Conservation (phyloP, 2,329 filamentous ascomycete species). For the Verticillium nonalfalfae region DNA sequence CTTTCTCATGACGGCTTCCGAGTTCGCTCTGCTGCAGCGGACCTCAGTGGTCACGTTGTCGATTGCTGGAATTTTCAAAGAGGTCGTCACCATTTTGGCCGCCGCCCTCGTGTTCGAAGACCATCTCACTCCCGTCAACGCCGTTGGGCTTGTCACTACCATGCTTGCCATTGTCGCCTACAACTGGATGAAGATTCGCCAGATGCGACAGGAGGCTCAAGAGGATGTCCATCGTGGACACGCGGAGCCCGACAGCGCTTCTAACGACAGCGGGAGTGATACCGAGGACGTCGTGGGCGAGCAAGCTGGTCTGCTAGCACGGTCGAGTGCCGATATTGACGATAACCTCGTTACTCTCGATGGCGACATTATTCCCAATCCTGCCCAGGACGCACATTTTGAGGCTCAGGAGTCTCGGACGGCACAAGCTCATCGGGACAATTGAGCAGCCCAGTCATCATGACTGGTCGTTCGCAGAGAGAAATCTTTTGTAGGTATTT, state of each 20-base stretch:
- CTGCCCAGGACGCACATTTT: conserved; percentile 14
- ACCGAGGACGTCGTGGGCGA: conserved; percentile 35
- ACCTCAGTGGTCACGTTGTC: conserved; percentile 94
- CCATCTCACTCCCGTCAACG: conserved; percentile 77
- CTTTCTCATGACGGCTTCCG: conserved; percentile 93
- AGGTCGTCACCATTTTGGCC: conserved; percentile 90
- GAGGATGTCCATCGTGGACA: conserved; percentile 38
- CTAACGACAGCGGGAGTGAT: conserved; percentile 32
- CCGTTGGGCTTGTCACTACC: conserved; percentile 81
- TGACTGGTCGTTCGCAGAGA: background rate
- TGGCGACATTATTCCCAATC: conserved; percentile 30
- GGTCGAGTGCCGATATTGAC: conserved; percentile 28
- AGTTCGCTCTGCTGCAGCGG: conserved; percentile 91
- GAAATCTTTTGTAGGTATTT: background rate
- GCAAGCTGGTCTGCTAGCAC: conserved; percentile 37
- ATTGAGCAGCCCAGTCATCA: background rate
- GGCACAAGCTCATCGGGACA: conserved; percentile 11
- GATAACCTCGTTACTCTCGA: conserved; percentile 30
- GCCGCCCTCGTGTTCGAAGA: conserved; percentile 87
- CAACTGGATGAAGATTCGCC: conserved; percentile 89
- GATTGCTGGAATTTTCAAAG: conserved; percentile 98
- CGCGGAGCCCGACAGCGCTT: conserved; percentile 25
- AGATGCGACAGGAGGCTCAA: conserved; percentile 76
- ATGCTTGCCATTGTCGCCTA: conserved; percentile 82
- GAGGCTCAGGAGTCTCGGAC: conserved; percentile 11